Percentiles rank a stretch among this genome's conserved stretches.
Evolutionary conservation across 2,329 filamentous ascomycete species (phyloP).

Genomic region (Colletotrichum sp.): DNA sequence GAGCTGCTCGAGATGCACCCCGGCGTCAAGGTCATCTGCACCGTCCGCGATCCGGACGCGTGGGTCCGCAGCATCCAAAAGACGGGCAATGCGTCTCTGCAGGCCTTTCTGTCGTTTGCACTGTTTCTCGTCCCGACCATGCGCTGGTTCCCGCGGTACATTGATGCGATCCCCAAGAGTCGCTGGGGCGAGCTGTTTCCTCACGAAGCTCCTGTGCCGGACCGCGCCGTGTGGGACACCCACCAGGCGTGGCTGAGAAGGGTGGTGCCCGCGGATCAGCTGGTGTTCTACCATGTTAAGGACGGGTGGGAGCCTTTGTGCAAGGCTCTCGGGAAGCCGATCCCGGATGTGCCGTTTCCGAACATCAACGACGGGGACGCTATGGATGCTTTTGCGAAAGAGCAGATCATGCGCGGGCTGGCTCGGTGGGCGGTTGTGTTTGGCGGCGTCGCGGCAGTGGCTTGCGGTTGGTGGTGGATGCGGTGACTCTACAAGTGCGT

Average conservation of each 20-base stretch:
- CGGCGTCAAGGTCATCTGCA: slow-evolving; percentile 24
- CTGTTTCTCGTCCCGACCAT: slow-evolving; percentile 22
- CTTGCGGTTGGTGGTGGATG: not conserved
- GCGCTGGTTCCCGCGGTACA: slow-evolving; percentile 19
- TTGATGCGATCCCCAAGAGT: not conserved
- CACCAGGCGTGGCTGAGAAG: slow-evolving; percentile 4
- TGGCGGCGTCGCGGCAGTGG: not conserved
- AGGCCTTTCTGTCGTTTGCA: slow-evolving; percentile 22
- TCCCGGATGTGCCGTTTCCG: slow-evolving; percentile 33
- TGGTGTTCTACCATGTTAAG: slow-evolving; percentile 29
- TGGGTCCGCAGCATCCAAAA: slow-evolving; percentile 25
- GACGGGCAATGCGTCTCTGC: not conserved
- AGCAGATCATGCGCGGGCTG: not conserved
- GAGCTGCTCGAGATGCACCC: slow-evolving; percentile 23
- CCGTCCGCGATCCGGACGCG: slow-evolving; percentile 19
- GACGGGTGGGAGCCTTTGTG: slow-evolving; percentile 38
- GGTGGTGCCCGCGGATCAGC: slow-evolving; percentile 26
- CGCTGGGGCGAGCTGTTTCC: not conserved
- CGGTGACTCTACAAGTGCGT: not conserved
- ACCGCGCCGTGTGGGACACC: not conserved
- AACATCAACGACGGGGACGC: slow-evolving; percentile 29
- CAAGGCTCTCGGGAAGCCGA: slow-evolving; percentile 30
- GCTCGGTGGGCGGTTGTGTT: not conserved
- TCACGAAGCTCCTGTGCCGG: not conserved
- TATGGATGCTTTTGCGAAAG: not conserved